Base-by-base conservation (phyloP, 2,329 filamentous ascomycete species). In the Microthyrium microscopicum region DNA sequence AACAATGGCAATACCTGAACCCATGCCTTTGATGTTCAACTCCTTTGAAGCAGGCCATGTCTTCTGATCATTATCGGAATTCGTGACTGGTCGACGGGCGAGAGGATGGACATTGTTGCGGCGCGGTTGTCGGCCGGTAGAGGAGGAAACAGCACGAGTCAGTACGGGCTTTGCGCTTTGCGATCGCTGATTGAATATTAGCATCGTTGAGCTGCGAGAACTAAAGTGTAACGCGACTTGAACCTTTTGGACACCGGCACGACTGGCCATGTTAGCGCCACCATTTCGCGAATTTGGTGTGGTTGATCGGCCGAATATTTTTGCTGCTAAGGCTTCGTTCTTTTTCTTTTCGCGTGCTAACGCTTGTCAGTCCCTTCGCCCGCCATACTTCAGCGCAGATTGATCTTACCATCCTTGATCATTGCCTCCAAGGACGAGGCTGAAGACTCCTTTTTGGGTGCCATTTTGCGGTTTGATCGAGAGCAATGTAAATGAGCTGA, bases 171-270 rank as follows among this genome's bases (percentile, higher is more conserved):
- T 51, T 41, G 58, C 55, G 35, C 52, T 48, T 20, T 48, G 48
- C 11, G 57, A 56, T 33, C 56, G n/a, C n/a, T n/a, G 57, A 46
- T 57, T 31, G 30, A 18, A 20, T 17, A 27, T 16, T 20, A 20
- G 33, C 8, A 18, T 12, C 29, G 5, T 28, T 15, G 20, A 20
- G 20, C 11, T 24, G 19, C 6, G n/a, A n/a, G n/a, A n/a, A 33
- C n/a, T 49, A 46, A 15, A 51, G 44, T 42, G 33, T 12, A 36
- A 28, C 43, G 18, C 44, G n/a, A 17, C 20, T 41, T 28, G 22
- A 33, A 73, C 73, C 70, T 84, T 84, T 46, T 69, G 72, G 31
- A 84, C 64, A 25, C 79, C 78, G 38, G 78, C 73, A 51, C 78
- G 69, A 54, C 74, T 79, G 35, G 78, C 71, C 32, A 84, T 51